Evolutionary conservation across 805 yeast species (phyloP), one percentile per base, ranked within the genome.

Genomic region (Spathaspora gorwiae): DNA sequence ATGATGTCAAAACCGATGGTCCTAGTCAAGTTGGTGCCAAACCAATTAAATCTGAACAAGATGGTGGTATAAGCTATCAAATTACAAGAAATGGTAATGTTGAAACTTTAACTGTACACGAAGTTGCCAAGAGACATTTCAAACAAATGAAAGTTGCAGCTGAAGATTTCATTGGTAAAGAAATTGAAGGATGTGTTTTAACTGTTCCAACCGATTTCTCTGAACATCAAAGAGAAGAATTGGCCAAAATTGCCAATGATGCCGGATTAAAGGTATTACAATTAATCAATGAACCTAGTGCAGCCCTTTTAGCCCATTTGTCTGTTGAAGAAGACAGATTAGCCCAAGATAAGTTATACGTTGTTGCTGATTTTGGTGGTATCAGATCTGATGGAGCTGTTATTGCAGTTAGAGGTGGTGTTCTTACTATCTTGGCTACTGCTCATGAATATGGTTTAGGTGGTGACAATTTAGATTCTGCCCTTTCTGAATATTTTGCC

Each of bases 321-420:
- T 69, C 78, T 35, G 60, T 70, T 33, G 65, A 73, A 45, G 77
- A 68, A 36, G 80, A 76, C 51, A 66, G 70, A 45, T 65, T 76
- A 50, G 56, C 57, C 45, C 69, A 80, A 54, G 95, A 89, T 69
- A 84, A 84, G 73, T 68, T 87, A 48, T 83, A 83, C 60, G 95
- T 89, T 41, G 97, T 94, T 55, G 95, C 95, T 45, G 99, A 94
- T 68, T 87, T 94, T 59, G 99, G 99, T 65, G 97, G 96, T 62
- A 78, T 90, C 13, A 58, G 98, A 70, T 84, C 96, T 36, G 98
- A 94, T 63, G 97, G 90, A 50, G 96, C 98, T 48, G 90, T 94
- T 42, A 73, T 94, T 57, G 83, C 97, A 35, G 87, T 84, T 44
- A 83, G 97, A 74, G 96, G 96, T 52, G 99, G 99, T 59, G 80